A percentile compares a stretch with the other conserved stretches of the same genome.
Conservation (phyloP, 176 grass and related monocot species). For the Triticum monococcum region DNA sequence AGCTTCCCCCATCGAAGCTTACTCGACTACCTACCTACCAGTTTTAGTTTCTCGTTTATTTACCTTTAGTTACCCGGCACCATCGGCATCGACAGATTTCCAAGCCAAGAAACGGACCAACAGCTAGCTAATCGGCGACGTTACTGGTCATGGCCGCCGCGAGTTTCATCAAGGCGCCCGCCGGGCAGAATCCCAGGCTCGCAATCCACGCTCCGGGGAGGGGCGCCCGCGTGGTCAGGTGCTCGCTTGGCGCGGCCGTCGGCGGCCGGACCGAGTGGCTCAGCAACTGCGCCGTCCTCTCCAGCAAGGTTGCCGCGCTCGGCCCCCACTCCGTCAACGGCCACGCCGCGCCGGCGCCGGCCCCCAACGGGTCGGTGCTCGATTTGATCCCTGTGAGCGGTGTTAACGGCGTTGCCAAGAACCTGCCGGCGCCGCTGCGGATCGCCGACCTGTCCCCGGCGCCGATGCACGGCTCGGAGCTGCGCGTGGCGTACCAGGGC, state of each 20-base stretch:
- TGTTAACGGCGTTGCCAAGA: constrained; percentile 1
- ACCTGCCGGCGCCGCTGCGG: constrained; percentile 58
- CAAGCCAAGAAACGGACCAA: constrained; percentile 11
- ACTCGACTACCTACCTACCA: neutral
- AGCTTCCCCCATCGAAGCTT: constrained; percentile 60
- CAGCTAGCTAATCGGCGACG: constrained; percentile 11
- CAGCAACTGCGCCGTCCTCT: constrained; percentile 87
- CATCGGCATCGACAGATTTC: neutral
- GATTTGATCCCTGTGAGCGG: constrained; percentile 43
- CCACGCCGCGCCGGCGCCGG: neutral
- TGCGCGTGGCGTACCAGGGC: constrained; percentile 95
- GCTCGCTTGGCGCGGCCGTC: constrained; percentile 48
- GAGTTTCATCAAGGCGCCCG: constrained; percentile 39
- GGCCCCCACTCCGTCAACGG: constrained; percentile 26
- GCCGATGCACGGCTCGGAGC: constrained; percentile 81
- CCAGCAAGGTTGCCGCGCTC: constrained; percentile 65
- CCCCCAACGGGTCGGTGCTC: constrained; percentile 16
- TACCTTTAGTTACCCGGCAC: neutral
- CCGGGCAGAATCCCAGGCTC: constrained; percentile 38
- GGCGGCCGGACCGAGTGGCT: constrained; percentile 68
- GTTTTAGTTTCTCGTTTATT: neutral
- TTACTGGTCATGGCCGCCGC: constrained; percentile 28
- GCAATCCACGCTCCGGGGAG: neutral
- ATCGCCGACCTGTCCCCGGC: constrained; percentile 80
- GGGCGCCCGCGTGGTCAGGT: constrained; percentile 38